Conservation (phyloP, 306 rosid species). For the Medicago lupulina region DNA sequence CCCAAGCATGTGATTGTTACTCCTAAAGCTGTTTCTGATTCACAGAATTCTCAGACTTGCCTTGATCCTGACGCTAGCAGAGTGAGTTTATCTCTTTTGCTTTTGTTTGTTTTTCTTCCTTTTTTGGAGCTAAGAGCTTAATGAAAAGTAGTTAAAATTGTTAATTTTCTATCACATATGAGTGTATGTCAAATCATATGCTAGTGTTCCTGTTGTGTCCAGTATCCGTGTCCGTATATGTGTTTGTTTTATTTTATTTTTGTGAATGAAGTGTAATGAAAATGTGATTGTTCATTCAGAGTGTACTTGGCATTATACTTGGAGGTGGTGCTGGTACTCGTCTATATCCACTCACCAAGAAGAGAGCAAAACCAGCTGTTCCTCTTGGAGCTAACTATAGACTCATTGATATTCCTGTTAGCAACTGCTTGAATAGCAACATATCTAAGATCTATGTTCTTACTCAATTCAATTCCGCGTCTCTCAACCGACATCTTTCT, state of each 20-base stretch:
- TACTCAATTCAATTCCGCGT: constrained; percentile 96
- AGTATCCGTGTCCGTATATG: too few species aligned
- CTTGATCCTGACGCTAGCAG: constrained; percentile 99
- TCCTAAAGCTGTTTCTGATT: constrained; percentile 92
- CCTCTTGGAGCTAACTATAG: constrained; percentile 98
- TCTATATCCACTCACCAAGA: constrained; percentile 92
- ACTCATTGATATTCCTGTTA: constrained; percentile 95
- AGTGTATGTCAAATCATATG: too few species aligned
- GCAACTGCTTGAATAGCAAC: constrained; percentile 96
- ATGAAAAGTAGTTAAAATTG: not conserved
- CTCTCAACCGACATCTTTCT: constrained; percentile 95
- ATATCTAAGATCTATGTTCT: constrained; percentile 93
- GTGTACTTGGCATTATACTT: constrained; percentile 91
- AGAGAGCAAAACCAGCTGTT: constrained; percentile 98
- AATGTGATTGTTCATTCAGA: constrained; percentile 50
- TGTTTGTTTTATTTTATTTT: not conserved
- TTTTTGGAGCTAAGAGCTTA: not conserved
- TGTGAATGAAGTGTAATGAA: constrained; percentile 27
- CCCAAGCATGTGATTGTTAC: constrained; percentile 58
- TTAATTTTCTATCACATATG: not conserved
- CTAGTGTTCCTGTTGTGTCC: too few species aligned
- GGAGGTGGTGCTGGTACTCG: constrained; percentile 99
- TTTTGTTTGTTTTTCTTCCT: not conserved
- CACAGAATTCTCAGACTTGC: constrained; percentile 89
- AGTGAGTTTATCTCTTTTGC: constrained; percentile 46